Evolutionary conservation across 2,329 filamentous ascomycete species (phyloP).

Genomic region (Talaromyces sp.): DNA sequence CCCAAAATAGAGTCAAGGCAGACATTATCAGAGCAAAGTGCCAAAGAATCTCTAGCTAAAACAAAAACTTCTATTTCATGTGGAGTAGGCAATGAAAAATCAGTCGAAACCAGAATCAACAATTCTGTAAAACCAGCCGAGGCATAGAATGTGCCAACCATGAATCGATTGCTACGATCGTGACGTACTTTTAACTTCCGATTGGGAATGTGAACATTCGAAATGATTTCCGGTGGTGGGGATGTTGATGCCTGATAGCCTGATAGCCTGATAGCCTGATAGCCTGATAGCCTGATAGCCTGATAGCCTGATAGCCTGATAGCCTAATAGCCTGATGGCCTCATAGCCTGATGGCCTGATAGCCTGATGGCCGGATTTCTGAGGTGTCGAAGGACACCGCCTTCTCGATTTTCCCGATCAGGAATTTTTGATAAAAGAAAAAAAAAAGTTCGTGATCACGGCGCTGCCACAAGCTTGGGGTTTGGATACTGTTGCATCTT

Average conservation of each 20-base stretch:
- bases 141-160: constrained; percentile 3
- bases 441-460: constrained; percentile 23
- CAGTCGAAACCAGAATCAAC: no score
- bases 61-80: no score
- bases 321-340: no score
- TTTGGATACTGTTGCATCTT: background rate
- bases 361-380: constrained; percentile 13
- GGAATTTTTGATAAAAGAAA: constrained; percentile 31
- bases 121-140: background rate
- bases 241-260: background rate
- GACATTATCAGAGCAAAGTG: no score
- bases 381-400: constrained; percentile 22
- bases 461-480: background rate
- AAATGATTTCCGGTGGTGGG: background rate
- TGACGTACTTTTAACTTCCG: background rate
- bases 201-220: no score
- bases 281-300: no score
- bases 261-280: no score
- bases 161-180: background rate
- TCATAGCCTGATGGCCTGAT: background rate
- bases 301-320: no score
- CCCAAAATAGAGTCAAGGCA: no score
- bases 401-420: constrained; percentile 20
- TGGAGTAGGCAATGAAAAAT: no score
- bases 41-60: no score